Evolutionary conservation across 2,329 filamentous ascomycete species (phyloP), one percentile per base, ranked within the genome.

Genomic region (Fusarium brevicatenulatum): DNA sequence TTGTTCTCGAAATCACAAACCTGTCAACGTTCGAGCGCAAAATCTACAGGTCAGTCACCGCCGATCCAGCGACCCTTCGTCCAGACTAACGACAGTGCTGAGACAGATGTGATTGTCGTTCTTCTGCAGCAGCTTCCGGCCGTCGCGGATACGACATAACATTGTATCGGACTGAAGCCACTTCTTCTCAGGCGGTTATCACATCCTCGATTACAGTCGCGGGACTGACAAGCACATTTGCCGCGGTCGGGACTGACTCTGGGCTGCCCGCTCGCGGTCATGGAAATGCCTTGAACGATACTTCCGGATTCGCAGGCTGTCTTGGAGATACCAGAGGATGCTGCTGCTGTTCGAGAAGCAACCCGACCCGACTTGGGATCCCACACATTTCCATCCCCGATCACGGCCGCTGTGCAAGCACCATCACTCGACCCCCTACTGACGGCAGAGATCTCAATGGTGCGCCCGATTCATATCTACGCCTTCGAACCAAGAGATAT

Each of bases 1-100:
- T 99, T 80, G 96, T 98, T 66, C 88, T 99, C 43, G 97, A 96
- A 74, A 98, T 98, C 77, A 98, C 95, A 70, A 97, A 97, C 82
- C 95, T 98, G 94, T 93, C 90, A 64, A 97, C 94, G 95, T 98
- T 73, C 93, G 95, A 81, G 95, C 95, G 78, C 95, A 97, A 82
- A 98, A 98, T 81, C 87, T 98, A 60, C 95, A 97, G 87, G 92
- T 93, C 84, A 59, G 71, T 58, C 55, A 42, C 40, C 30, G 15
- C 53, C 23, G 49, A 23, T 55, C 65, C 43, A 71, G 39, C 23
- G 9, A 44, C 54, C 39, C 68, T 74, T 18, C 7, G 23, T 55
- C 16, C 32, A 18, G 43, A 39, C 63, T 63, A 40, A 75, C 34
- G 40, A 15, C 16, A 30, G 43, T 1, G 3, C 16, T 11, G 16